Percentiles rank a stretch among this genome's conserved stretches.
Conservation (phyloP, 352 stramenopile species). For the Globisporangium splendens region DNA sequence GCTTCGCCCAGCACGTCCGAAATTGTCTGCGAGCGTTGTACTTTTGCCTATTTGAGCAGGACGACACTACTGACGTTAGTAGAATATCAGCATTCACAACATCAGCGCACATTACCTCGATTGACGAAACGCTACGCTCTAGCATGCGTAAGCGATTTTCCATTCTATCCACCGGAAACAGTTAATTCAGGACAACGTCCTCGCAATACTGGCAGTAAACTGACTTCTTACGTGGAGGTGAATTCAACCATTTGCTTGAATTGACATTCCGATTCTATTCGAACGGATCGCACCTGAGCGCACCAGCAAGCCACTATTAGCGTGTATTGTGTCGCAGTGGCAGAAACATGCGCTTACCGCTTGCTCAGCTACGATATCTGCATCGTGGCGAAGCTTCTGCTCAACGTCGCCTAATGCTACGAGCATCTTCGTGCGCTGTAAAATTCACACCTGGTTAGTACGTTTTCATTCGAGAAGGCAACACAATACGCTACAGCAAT, state of each 20-base stretch:
- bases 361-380: constrained; percentile 27
- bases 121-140: constrained; percentile 9
- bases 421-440: constrained; percentile 30
- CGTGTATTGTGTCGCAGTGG: neutral
- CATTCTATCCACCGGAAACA: constrained; percentile 4
- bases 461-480: neutral
- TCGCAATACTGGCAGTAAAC: neutral
- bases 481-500: neutral
- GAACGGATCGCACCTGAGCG: constrained; percentile 22
- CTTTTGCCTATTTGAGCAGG: neutral
- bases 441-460: neutral
- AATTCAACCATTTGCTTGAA: constrained; percentile 19
- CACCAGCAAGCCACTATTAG: neutral
- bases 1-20: neutral
- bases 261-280: constrained; percentile 15
- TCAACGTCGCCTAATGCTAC: constrained; percentile 34
- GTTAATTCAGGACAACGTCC: neutral
- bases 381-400: constrained; percentile 33
- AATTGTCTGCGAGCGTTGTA: neutral
- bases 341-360: constrained; percentile 18
- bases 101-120: constrained; percentile 10
- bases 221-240: constrained; percentile 12
- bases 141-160: constrained; percentile 17
- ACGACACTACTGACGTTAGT: neutral
- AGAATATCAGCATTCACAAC: neutral